A percentile compares a stretch with the other conserved stretches of the same genome.
These are phyloP conservation scores for Planoprotostelium fungivorum DNA, from an alignment of 78 protist species.

Conservation along the genomic window DNA sequence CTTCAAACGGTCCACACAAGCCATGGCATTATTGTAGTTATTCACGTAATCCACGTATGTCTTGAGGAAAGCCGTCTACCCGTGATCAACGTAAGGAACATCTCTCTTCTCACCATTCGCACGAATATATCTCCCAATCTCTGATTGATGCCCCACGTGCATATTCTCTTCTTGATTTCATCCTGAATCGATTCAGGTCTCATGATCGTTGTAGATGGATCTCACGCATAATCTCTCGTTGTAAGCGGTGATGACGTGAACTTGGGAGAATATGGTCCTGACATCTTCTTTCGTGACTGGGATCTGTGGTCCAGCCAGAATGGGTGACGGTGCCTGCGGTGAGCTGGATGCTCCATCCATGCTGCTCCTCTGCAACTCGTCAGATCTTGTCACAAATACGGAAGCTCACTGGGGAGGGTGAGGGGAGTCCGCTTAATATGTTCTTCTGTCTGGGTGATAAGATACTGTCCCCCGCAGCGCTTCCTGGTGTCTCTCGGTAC, in stretches of 20 bases:
- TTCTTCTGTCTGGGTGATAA: background rate
- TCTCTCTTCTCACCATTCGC: background rate
- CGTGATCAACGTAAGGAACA: background rate
- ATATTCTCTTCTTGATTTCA: constrained; percentile 8
- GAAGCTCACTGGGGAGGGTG: background rate
- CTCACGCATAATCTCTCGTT: background rate
- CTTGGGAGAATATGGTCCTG: background rate
- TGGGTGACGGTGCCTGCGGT: background rate
- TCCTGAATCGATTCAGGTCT: background rate
- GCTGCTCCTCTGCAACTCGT: background rate
- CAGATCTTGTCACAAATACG: background rate
- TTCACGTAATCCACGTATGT: constrained; percentile 43
- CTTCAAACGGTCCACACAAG: background rate
- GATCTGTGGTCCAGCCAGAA: background rate
- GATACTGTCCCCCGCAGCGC: background rate
- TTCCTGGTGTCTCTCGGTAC: background rate
- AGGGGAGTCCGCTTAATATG: background rate
- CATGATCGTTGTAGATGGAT: background rate
- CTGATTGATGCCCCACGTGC: constrained; percentile 21
- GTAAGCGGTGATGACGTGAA: background rate
- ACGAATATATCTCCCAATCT: constrained; percentile 19
- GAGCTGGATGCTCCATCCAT: no score
- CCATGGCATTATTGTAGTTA: constrained; percentile 36
- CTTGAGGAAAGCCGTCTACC: constrained; percentile 14
- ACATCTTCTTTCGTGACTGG: background rate